A percentile compares a stretch with the other conserved stretches of the same genome.
Evolutionary conservation across 2,329 filamentous ascomycete species (phyloP).

Genomic region (Chrysoporthe cubensis): DNA sequence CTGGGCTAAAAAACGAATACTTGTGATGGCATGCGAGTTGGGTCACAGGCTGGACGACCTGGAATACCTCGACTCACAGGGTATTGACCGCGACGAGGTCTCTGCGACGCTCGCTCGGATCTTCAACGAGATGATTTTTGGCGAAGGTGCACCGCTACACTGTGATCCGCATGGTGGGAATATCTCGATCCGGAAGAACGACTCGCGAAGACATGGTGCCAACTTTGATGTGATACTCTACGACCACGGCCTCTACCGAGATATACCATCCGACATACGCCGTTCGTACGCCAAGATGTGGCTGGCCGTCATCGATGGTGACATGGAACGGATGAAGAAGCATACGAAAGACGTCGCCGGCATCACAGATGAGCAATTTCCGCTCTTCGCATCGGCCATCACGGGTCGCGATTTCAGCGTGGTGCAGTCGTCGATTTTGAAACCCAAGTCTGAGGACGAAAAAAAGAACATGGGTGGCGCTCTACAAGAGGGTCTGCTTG

Average conservation of each 20-base stretch:
- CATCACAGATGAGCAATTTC: constrained; percentile 87
- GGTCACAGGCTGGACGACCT: constrained; percentile 89
- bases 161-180: constrained; percentile 98
- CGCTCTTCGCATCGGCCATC: constrained; percentile 93
- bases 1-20: constrained; percentile 84
- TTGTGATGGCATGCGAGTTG: constrained; percentile 93
- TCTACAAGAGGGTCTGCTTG: constrained; percentile 84
- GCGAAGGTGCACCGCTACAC: constrained; percentile 83
- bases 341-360: constrained; percentile 90
- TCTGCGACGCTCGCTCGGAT: constrained; percentile 87
- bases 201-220: constrained; percentile 54
- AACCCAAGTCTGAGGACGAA: constrained; percentile 71
- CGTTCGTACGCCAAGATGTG: constrained; percentile 95
- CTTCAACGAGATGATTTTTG: constrained; percentile 99
- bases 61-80: constrained; percentile 79
- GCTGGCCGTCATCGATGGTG: constrained; percentile 91
- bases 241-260: constrained; percentile 94
- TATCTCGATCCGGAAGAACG: constrained; percentile 84
- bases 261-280: constrained; percentile 78
- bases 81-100: constrained; percentile 93
- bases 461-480: constrained; percentile 85
- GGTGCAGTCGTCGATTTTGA: constrained; percentile 62
- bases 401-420: constrained; percentile 90
- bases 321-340: constrained; percentile 82
- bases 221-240: constrained; percentile 98